Conservation (phyloP, 73 alveolate species). For the Tetrahymena malaccensis region DNA sequence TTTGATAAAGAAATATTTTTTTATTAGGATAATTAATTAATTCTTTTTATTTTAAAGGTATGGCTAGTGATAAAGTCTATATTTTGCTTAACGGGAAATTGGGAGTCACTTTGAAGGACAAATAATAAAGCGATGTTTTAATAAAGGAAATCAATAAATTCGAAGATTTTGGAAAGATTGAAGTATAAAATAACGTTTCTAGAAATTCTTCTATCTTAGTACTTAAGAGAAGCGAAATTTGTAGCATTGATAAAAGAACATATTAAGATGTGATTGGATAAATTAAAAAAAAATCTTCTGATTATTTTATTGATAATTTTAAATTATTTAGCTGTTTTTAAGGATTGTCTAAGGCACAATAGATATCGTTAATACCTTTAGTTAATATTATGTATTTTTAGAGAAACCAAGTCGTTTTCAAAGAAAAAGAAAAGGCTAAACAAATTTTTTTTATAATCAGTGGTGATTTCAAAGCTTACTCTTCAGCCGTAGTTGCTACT, state of each 20-base stretch:
- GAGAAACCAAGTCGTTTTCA: not conserved
- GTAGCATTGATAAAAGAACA: not conserved
- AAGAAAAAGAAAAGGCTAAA: not conserved
- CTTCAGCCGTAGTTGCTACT: not conserved
- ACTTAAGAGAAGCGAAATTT: not conserved
- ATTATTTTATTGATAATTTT: not conserved
- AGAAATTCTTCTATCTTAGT: not conserved
- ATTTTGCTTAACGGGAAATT: not conserved
- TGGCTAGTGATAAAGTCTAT: not conserved
- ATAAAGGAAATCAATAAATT: not conserved
- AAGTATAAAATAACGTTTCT: not conserved
- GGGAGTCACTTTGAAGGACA: not conserved
- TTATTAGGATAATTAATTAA: too few relatives aligned
- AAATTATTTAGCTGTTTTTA: not conserved
- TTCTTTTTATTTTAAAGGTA: not conserved
- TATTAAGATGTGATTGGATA: not conserved
- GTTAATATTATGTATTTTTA: not conserved
- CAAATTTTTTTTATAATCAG: not conserved
- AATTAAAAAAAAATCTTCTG: not conserved
- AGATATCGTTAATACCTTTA: not conserved
- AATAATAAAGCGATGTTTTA: not conserved
- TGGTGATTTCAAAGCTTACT: not conserved
- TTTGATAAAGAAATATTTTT: too few relatives aligned
- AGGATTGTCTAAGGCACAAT: not conserved
- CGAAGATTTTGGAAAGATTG: not conserved